A percentile compares a stretch with the other conserved stretches of the same genome.
phyloP scores from a whole-genome alignment of 106 monocot species.

The Agapanthus africanus region DNA sequence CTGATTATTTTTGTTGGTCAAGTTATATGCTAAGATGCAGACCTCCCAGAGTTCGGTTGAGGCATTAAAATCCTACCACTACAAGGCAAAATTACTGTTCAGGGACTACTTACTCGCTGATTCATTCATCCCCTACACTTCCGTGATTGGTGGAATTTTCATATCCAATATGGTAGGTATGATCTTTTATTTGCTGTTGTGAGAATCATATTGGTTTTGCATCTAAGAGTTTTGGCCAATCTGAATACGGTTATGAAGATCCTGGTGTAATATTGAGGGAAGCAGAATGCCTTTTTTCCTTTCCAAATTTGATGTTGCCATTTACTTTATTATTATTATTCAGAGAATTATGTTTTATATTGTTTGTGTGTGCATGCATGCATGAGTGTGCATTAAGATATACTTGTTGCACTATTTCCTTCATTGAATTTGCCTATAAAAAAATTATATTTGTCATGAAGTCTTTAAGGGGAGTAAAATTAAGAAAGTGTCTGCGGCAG shows the following conservation, averaged over 20 bases:
- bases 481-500: not conserved
- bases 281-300: not conserved
- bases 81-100: slow-evolving; percentile 15
- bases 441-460: not conserved
- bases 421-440: not conserved
- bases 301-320: not conserved
- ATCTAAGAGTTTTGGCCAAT: not conserved
- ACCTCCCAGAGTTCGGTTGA: not conserved
- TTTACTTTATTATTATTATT: not conserved
- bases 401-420: not conserved
- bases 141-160: slow-evolving; percentile 11
- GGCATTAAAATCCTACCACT: slow-evolving; percentile 6
- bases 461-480: not conserved
- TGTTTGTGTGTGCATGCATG: no score
- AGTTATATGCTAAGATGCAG: slow-evolving; percentile 4
- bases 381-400: no score
- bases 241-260: not conserved
- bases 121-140: slow-evolving; percentile 15
- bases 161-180: slow-evolving; percentile 21
- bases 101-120: slow-evolving; percentile 17
- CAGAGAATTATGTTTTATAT: no score
- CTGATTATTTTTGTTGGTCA: slow-evolving; percentile 3
- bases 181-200: not conserved
- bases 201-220: not conserved
- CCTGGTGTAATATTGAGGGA: not conserved